Conservation (phyloP, 108 stramenopile species). For the Stephanodiscus minutulus region DNA sequence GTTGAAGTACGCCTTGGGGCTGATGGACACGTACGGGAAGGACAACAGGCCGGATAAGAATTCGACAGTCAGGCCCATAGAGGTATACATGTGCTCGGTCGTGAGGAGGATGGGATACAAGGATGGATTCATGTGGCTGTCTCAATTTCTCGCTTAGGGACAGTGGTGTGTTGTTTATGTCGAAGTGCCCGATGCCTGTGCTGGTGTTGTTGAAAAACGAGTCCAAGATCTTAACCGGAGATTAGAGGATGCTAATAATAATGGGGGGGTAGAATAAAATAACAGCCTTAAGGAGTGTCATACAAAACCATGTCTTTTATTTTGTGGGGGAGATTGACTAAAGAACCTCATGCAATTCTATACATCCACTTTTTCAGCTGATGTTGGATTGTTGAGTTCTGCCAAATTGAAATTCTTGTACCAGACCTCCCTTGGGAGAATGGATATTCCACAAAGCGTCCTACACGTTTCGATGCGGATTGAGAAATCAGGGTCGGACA, state of each 20-base stretch:
- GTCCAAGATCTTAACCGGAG: background rate
- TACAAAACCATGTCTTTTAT: no score
- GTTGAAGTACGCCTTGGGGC: constrained; percentile 94
- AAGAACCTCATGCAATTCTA: no score
- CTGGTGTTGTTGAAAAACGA: background rate
- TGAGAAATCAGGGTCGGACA: constrained; percentile 67
- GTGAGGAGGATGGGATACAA: constrained; percentile 98
- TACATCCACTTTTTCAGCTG: no score
- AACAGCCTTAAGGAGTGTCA: no score
- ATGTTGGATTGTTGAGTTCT: constrained; percentile 18
- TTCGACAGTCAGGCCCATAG: constrained; percentile 91
- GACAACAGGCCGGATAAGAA: constrained; percentile 89
- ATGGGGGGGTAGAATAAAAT: no score
- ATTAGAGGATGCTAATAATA: no score
- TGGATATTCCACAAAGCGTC: constrained; percentile 67
- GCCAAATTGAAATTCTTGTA: constrained; percentile 59
- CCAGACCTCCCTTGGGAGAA: constrained; percentile 50
- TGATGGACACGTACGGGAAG: constrained; percentile 98
- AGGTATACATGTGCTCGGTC: constrained; percentile 99
- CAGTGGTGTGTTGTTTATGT: background rate
- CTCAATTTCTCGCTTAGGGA: constrained; percentile 88
- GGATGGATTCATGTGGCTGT: constrained; percentile 98
- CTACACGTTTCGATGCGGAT: constrained; percentile 73
- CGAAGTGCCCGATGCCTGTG: background rate
- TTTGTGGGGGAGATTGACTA: no score